These are phyloP conservation scores for Knoxia roxburghii DNA, from an alignment of 257 asterid genomes.

Conservation along the genomic window DNA sequence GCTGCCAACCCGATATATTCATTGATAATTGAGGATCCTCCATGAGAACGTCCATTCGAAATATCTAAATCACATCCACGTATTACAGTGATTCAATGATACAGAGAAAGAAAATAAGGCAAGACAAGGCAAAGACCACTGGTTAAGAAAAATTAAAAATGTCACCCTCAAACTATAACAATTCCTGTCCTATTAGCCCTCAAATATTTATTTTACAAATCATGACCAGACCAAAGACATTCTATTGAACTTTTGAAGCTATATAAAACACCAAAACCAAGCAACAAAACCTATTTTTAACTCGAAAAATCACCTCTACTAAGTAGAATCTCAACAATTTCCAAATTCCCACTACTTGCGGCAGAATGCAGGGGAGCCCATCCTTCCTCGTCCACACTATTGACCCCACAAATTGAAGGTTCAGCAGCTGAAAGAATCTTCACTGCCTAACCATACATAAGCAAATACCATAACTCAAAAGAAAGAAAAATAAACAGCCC, in stretches of 20 bases:
- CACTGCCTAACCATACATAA: slow-evolving; percentile 54
- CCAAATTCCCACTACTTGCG: slow-evolving; percentile 71
- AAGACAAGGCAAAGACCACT: no score
- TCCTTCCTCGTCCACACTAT: slow-evolving; percentile 83
- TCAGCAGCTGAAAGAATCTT: slow-evolving; percentile 54
- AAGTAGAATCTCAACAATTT: slow-evolving; percentile 67
- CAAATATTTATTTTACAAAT: background rate
- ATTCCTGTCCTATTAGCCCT: background rate
- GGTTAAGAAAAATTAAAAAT: background rate
- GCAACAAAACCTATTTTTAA: background rate
- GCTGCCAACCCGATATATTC: background rate
- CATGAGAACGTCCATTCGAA: background rate
- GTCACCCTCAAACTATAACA: background rate
- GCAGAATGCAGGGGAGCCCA: slow-evolving; percentile 99
- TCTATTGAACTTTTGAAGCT: background rate
- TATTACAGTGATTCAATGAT: no score
- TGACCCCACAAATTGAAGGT: slow-evolving; percentile 48
- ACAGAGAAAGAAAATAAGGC: no score
- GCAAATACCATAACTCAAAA: background rate
- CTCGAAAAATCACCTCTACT: slow-evolving; percentile 37
- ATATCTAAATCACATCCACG: background rate
- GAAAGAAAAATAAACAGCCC: background rate
- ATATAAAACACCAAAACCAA: background rate
- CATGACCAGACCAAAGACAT: background rate
- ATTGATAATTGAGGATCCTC: background rate